Evolutionary conservation across 495 filamentous ascomycete species (phyloP), one percentile per base, ranked within the genome.

Genomic region (Hypoxylon crocopeplum): DNA sequence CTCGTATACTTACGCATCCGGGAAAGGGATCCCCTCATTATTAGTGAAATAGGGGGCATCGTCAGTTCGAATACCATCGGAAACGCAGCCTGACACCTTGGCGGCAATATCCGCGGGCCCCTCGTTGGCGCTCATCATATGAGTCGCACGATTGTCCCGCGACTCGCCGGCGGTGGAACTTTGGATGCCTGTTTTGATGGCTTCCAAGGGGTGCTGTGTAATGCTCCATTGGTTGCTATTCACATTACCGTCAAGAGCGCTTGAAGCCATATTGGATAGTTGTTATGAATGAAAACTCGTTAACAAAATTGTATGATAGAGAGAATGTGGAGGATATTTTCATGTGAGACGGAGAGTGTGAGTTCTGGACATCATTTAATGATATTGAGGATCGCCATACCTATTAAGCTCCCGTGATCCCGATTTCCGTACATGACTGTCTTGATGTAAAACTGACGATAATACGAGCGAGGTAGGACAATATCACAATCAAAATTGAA

Each of bases 41-140:
- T 82, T 84, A 38, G 83, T 86, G 56, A 82, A 84, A 68, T 85
- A 84, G 0, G 75, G 68, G 3, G 64, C 75, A 57, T 85, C 77
- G 45, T 85, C 83, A 15, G 67, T 71, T 1, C 76, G 67, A 32
- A 77, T 82, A 11, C 80, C 82, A 15, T 72, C 75, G 1, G 66
- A 27, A 7, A 72, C 68, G 10, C 72, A 69, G 8, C 83, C 82
- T 3, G 82, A 75, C 11, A 85, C 69, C 66, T 84, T 81, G 4
- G 80, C 79, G 7, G 78, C 78, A 44, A 82, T 79, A 53, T 82
- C 78, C 21, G 78, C 80, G 1, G 83, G 81, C 2, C 83, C 82
- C 30, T 83, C 77, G 46, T 84, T 84, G 45, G 80, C 75, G 41
- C 72, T 74, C 70, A 76, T 64, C 69, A 73, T 70, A 33, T 73